phyloP scores from a whole-genome alignment of 1,284 basidiomycete species.

The Garcileccinum viscosum region DNA sequence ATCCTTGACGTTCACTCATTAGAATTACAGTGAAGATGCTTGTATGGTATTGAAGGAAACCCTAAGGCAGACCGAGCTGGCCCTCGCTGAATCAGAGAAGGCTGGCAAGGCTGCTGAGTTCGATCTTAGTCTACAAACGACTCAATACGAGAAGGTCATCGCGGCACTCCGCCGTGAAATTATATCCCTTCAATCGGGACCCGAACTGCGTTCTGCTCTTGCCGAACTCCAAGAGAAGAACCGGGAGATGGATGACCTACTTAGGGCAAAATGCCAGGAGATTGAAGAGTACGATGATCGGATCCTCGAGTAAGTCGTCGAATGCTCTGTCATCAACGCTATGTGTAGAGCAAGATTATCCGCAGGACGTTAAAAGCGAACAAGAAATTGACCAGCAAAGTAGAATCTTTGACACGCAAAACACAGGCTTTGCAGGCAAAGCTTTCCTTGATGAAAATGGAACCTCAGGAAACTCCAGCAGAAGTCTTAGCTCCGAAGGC shows the following conservation, averaged over 20 bases:
- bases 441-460: conserved; percentile 58
- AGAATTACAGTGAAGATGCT: conserved; percentile 52
- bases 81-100: conserved; percentile 60
- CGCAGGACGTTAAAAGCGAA: conserved; percentile 75
- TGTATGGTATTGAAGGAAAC: conserved; percentile 51
- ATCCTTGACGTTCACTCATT: background rate
- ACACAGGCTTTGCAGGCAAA: conserved; percentile 73
- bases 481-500: conserved; percentile 16
- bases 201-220: conserved; percentile 59
- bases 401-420: conserved; percentile 73
- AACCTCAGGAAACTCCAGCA: conserved; percentile 18
- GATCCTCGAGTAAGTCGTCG: conserved; percentile 68
- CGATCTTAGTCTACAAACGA: conserved; percentile 63
- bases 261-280: conserved; percentile 72
- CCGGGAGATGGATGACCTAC: conserved; percentile 72
- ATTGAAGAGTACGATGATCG: conserved; percentile 84
- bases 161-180: conserved; percentile 63
- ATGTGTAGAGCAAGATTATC: conserved; percentile 1
- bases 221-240: conserved; percentile 71
- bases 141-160: conserved; percentile 69
- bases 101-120: conserved; percentile 65
- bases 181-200: conserved; percentile 54
- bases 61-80: conserved; percentile 51
- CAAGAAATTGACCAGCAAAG: conserved; percentile 72
- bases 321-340: conserved; percentile 3